Percentiles rank a stretch among this genome's conserved stretches.
phyloP scores from a whole-genome alignment of 805 yeast genomes.

The Barnettozyma botsteinii region DNA sequence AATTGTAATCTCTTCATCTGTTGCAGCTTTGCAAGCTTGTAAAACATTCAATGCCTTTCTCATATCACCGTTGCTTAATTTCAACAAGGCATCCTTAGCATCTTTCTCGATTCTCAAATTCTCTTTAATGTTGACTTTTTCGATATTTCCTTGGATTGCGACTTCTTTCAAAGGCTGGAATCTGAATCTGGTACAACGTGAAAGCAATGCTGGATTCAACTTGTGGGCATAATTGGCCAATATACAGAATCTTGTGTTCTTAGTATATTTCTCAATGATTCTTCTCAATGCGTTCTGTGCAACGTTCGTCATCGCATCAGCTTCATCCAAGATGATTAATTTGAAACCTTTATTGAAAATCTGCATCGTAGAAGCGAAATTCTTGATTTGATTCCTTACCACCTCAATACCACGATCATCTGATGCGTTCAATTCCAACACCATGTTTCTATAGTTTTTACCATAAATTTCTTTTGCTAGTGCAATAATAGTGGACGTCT shows the following conservation, averaged over 20 bases:
- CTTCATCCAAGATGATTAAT: conserved; percentile 89
- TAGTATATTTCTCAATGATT: conserved; percentile 82
- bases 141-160: conserved; percentile 65
- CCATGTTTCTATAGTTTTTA: conserved; percentile 75
- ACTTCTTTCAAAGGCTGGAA: conserved; percentile 72
- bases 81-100: conserved; percentile 63
- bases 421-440: conserved; percentile 89
- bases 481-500: conserved; percentile 84
- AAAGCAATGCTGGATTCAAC: conserved; percentile 86
- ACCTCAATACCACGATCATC: conserved; percentile 98
- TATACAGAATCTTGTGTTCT: conserved; percentile 92
- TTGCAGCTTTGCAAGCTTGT: conserved; percentile 88
- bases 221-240: conserved; percentile 95
- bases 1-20: conserved; percentile 55
- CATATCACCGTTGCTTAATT: conserved; percentile 91
- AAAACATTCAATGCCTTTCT: conserved; percentile 87
- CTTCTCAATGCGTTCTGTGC: conserved; percentile 82
- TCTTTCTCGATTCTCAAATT: conserved; percentile 47
- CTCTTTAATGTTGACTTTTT: conserved; percentile 66
- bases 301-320: conserved; percentile 87
- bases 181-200: conserved; percentile 93
- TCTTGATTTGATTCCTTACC: conserved; percentile 95
- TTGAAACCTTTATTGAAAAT: conserved; percentile 84
- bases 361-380: conserved; percentile 93
- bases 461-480: conserved; percentile 87